Evolutionary conservation across 441 rosid genomes (phyloP).

Genomic region (Gossypium schwendimanii): DNA sequence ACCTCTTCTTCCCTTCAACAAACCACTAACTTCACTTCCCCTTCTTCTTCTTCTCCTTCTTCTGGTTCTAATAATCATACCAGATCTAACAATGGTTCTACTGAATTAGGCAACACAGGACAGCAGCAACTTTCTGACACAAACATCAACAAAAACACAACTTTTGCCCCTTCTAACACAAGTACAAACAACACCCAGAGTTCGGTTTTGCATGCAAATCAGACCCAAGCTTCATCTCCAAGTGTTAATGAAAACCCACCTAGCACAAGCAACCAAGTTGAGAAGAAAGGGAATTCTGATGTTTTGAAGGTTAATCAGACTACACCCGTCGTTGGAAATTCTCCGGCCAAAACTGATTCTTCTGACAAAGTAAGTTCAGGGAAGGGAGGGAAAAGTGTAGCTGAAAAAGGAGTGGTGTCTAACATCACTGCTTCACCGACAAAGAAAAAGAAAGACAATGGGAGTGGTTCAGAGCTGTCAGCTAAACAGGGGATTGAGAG

Average conservation of each 20-base stretch:
- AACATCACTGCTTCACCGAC: slow-evolving; percentile 30
- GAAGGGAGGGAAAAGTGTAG: slow-evolving; percentile 13
- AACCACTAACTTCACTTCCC: slow-evolving; percentile 13
- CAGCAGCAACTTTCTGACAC: slow-evolving; percentile 11
- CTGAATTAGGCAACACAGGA: slow-evolving; percentile 2
- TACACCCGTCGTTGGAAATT: slow-evolving; percentile 18
- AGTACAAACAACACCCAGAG: slow-evolving; percentile 4
- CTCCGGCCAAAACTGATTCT: slow-evolving; percentile 14
- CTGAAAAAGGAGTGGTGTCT: slow-evolving; percentile 19
- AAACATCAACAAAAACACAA: slow-evolving; percentile 22
- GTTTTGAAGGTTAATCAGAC: slow-evolving; percentile 25
- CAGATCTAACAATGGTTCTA: slow-evolving; percentile 27
- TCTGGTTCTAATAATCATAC: slow-evolving; percentile 8
- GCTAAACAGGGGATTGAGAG: slow-evolving; percentile 35
- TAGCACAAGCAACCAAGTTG: slow-evolving; percentile 4
- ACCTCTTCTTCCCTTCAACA: slow-evolving; percentile 23
- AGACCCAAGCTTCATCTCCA: slow-evolving; percentile 12
- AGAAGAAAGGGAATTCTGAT: slow-evolving; percentile 2
- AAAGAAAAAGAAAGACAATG: slow-evolving; percentile 27
- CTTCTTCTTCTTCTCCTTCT: slow-evolving; percentile 10
- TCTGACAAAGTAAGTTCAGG: slow-evolving; percentile 13
- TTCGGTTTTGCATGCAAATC: slow-evolving; percentile 25
- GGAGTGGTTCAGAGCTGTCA: slow-evolving; percentile 16
- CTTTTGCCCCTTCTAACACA: slow-evolving; percentile 7
- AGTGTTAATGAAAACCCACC: background rate